Percentiles rank a stretch among this genome's conserved stretches.
These are phyloP conservation scores for Hyphopichia homilentoma DNA, from an alignment of 805 yeast species.

Conservation along the genomic window DNA sequence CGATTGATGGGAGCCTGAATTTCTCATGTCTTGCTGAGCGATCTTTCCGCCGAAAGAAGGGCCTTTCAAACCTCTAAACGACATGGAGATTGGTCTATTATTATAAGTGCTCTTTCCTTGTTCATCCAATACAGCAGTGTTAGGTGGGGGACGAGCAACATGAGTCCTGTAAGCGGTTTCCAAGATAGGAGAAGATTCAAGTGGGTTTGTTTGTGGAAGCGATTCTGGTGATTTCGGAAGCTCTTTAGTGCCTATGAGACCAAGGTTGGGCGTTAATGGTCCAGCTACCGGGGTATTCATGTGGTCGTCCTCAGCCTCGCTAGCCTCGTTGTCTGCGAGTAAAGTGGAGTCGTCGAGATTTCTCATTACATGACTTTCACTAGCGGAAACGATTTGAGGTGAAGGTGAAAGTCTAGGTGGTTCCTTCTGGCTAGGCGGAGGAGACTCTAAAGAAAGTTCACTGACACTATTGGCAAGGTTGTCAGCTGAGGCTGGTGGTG, in stretches of 20 bases:
- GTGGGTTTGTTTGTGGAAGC: conserved; percentile 1
- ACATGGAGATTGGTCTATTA: conserved; percentile 44
- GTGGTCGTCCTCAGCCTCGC: conserved; percentile 1
- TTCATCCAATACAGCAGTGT: too few relatives aligned
- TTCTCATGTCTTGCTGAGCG: conserved; percentile 24
- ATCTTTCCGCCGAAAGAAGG: conserved; percentile 48
- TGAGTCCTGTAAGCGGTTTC: conserved; percentile 13
- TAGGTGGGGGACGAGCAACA: conserved; percentile 1
- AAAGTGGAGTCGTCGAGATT: conserved; percentile 10
- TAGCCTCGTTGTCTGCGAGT: conserved; percentile 4
- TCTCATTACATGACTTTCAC: conserved; percentile 2
- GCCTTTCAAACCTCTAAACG: conserved; percentile 60
- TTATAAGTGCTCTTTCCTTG: conserved; percentile 8
- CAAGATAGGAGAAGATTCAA: conserved; percentile 18
- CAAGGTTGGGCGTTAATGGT: conserved; percentile 8
- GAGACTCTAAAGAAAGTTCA: conserved; percentile 1
- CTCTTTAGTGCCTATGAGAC: conserved; percentile 4
- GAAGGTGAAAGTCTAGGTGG: not conserved
- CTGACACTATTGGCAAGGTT: not conserved
- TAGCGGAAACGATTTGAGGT: not conserved
- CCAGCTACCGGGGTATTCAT: conserved; percentile 6
- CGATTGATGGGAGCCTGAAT: conserved; percentile 39
- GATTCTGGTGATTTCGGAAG: conserved; percentile 9
- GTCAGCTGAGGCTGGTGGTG: not conserved
- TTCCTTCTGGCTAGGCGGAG: conserved; percentile 6